Percentiles rank a stretch among this genome's conserved stretches.
These are phyloP conservation scores for Parsonsia alboflavescens DNA, from an alignment of 257 asterid genomes.

Conservation along the genomic window DNA sequence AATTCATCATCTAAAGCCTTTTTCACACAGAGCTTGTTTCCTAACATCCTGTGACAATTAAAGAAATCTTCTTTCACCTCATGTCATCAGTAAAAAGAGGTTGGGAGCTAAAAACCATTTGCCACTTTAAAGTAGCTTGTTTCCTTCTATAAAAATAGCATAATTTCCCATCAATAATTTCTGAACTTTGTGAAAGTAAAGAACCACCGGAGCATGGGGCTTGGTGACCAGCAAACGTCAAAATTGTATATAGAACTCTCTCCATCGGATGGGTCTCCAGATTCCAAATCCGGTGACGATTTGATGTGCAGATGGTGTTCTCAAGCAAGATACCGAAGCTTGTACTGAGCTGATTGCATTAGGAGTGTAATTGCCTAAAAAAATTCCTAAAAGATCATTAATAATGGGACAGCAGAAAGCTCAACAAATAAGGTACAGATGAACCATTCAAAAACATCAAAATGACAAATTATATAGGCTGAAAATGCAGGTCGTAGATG, in stretches of 20 bases:
- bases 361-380: conserved; percentile 59
- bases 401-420: background rate
- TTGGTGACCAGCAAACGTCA: conserved; percentile 43
- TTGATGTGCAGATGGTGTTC: conserved; percentile 29
- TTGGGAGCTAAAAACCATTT: conserved; percentile 1
- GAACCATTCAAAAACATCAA: background rate
- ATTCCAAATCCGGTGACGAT: conserved; percentile 29
- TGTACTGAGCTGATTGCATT: conserved; percentile 42
- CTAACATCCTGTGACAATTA: conserved; percentile 37
- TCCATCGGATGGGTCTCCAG: conserved; percentile 18
- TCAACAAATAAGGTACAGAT: background rate
- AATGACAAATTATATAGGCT: background rate
- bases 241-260: conserved; percentile 39
- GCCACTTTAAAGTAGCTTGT: conserved; percentile 61
- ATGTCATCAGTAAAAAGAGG: background rate
- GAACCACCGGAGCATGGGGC: conserved; percentile 63
- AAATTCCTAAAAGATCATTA: conserved; percentile 43
- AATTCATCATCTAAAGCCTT: conserved; percentile 65
- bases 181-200: conserved; percentile 60
- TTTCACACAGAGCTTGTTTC: conserved; percentile 38
- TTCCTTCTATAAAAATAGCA: conserved; percentile 54
- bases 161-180: conserved; percentile 35
- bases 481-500: background rate
- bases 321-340: conserved; percentile 26
- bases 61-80: conserved; percentile 11